Percentiles rank a stretch among this genome's conserved stretches.
Conservation (phyloP, 108 stramenopile genomes). For the Nitzschia inconspicua region DNA sequence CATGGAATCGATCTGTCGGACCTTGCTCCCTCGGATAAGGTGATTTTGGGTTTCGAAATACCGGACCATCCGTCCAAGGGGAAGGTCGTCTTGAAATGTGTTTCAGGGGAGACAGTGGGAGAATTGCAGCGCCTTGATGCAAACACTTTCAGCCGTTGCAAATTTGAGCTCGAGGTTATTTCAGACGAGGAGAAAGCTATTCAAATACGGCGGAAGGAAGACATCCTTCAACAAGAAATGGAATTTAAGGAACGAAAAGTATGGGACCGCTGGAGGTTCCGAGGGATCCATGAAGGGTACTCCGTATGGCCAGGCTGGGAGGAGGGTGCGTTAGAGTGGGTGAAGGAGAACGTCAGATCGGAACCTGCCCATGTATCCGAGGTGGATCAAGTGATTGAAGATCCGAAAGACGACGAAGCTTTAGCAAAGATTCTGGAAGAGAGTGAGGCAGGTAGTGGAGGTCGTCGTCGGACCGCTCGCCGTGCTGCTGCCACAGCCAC, state of each 20-base stretch:
- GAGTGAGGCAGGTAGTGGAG: background rate
- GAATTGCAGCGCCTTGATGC: slow-evolving; percentile 31
- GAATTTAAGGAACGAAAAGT: slow-evolving; percentile 32
- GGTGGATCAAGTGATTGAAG: background rate
- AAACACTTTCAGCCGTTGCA: slow-evolving; percentile 28
- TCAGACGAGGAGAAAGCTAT: slow-evolving; percentile 12
- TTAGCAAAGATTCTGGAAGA: slow-evolving; percentile 28
- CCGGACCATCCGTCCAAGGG: slow-evolving; percentile 5
- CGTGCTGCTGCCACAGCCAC: slow-evolving; percentile 3
- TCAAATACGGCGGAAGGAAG: slow-evolving; percentile 13
- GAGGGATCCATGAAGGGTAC: slow-evolving; percentile 48
- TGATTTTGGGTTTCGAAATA: slow-evolving; percentile 26
- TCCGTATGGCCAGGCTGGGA: slow-evolving; percentile 48
- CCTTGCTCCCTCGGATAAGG: slow-evolving; percentile 19
- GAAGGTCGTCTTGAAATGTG: slow-evolving; percentile 27
- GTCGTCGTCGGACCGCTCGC: slow-evolving; percentile 14
- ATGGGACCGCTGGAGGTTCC: slow-evolving; percentile 42
- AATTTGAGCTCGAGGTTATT: slow-evolving; percentile 25
- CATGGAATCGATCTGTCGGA: background rate
- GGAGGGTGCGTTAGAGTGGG: slow-evolving; percentile 24
- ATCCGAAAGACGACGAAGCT: slow-evolving; percentile 26
- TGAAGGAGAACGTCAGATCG: background rate
- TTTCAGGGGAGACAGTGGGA: slow-evolving; percentile 23
- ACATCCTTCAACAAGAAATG: slow-evolving; percentile 22
- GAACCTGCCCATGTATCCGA: background rate